phyloP scores from a whole-genome alignment of 768 basidiomycete species.

The Suillus tomentosus region DNA sequence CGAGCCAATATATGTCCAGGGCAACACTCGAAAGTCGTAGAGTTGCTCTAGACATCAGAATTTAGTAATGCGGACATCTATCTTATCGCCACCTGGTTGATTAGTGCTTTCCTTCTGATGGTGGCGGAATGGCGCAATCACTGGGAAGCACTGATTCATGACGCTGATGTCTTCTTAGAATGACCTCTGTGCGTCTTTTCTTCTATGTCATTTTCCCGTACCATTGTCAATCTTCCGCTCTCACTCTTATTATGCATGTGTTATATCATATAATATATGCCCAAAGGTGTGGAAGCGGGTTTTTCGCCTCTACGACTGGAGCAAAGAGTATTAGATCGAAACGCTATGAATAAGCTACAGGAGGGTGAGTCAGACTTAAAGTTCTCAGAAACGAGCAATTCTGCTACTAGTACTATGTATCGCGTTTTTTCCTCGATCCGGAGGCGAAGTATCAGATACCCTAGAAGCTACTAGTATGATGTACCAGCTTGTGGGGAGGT shows the following conservation, averaged over 20 bases:
- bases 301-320: conserved; percentile 1
- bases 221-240: not conserved
- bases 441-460: conserved; percentile 56
- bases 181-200: not conserved
- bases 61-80: not conserved
- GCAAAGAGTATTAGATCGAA: conserved; percentile 46
- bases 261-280: not conserved
- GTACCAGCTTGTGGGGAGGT: conserved; percentile 32
- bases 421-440: conserved; percentile 52
- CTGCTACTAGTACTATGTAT: too few relatives aligned
- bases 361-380: conserved; percentile 54
- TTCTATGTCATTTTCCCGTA: not conserved
- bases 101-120: not conserved
- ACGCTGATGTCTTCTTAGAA: not conserved
- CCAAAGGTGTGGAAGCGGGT: too few relatives aligned
- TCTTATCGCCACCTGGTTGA: not conserved
- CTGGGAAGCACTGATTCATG: not conserved
- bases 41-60: not conserved
- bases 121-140: not conserved
- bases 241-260: not conserved
- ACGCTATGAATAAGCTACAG: conserved; percentile 73
- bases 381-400: conserved; percentile 12
- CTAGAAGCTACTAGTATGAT: conserved; percentile 62
- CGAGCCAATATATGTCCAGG: not conserved
- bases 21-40: not conserved